phyloP scores from a whole-genome alignment of 192 early-diverging fungal genomes.

The Backusella psychrophila region DNA sequence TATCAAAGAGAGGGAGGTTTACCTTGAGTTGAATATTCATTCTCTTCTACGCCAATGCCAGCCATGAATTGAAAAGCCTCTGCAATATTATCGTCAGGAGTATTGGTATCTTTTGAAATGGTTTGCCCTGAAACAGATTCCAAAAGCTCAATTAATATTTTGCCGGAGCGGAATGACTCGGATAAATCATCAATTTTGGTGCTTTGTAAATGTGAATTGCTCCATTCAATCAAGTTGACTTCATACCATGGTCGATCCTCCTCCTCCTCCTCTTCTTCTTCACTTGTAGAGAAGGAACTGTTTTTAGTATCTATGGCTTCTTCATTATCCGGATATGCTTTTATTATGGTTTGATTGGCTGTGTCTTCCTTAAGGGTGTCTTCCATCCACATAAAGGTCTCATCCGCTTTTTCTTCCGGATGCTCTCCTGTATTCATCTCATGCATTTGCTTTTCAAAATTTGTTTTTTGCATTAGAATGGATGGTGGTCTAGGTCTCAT shows the following conservation, averaged over 20 bases:
- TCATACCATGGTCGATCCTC: background rate
- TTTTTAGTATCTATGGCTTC: background rate
- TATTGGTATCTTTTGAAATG: background rate
- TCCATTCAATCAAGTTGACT: background rate
- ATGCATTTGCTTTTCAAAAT: background rate
- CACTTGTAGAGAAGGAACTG: background rate
- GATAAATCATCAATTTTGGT: background rate
- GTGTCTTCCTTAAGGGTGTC: background rate
- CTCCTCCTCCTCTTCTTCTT: background rate
- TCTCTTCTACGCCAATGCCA: background rate
- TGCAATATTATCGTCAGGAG: background rate
- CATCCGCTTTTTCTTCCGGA: background rate
- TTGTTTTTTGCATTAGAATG: background rate
- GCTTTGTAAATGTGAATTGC: background rate
- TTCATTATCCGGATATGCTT: background rate
- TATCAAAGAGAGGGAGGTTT: background rate
- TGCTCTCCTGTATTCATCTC: background rate
- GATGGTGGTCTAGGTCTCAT: slow-evolving; percentile 39
- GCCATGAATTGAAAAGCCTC: background rate
- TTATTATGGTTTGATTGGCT: background rate
- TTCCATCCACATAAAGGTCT: background rate
- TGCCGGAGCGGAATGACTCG: background rate
- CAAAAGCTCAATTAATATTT: background rate
- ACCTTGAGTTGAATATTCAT: background rate
- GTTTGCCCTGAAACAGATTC: background rate